Base-by-base conservation (phyloP, 2,329 filamentous ascomycete species). In the Colletotrichum sidae region DNA sequence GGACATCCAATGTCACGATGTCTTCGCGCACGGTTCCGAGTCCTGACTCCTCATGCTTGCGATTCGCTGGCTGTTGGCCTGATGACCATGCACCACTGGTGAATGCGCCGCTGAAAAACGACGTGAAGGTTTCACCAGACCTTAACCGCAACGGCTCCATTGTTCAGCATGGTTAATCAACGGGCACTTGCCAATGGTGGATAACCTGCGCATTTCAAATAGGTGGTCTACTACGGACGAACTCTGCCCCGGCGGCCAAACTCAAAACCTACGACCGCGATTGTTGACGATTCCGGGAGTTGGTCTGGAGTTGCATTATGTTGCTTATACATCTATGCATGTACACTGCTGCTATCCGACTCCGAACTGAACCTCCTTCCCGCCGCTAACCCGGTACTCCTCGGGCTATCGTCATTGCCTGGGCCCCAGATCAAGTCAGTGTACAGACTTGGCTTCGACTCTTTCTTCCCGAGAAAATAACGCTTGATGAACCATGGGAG, bases 401-500 rank as follows among this genome's bases (percentile, higher is more conserved):
- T 25, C 11, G 38, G 13, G 5, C 33, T 17, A 34, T 45, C 49
- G 7, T 55, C 63, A 0, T 10, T 41, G 10, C 34, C 11, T 6
- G 58, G 42, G 1, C 72, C 73, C 76, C 75, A 78, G 3, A 76
- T 74, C 55, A 74, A 47, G 44, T 78, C 74, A 6, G 70, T 70
- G 54, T 79, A 79, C 2, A 79, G 68, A 59, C 74, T 72, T 4
- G 77, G 77, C 46, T 72, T 69, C 8, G 65, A 25, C 17, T 65
- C 55, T 4, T 61, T 42, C 33, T 51, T 67, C 5, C 69, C 52
- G 25, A 77, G 67, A 0, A 77, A 11, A 35, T 73, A 72, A 6
- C 66, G 68, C 15, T 69, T 67, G 34, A 75, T 69, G 38, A 78
- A 71, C 75, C 78, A 81, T 0, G 78, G 79, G 6, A 79, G 63